phyloP scores from a whole-genome alignment of 179 eudicot genomes.

The Spergularia azorica region DNA sequence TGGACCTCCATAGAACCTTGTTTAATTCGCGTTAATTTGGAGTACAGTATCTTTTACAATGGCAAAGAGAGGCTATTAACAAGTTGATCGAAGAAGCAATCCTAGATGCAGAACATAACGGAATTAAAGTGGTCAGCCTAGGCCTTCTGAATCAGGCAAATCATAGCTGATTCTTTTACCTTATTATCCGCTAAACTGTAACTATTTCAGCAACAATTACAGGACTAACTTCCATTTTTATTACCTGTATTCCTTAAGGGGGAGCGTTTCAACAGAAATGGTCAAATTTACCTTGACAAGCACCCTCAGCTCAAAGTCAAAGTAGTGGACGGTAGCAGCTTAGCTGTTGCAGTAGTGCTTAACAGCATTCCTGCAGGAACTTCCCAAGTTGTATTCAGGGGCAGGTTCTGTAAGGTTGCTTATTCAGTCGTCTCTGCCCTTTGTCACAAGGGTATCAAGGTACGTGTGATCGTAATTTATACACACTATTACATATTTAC shows the following conservation, averaged over 20 bases:
- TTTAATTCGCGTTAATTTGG: constrained; percentile 1
- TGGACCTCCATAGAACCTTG: neutral
- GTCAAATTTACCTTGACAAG: constrained; percentile 47
- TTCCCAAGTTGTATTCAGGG: constrained; percentile 44
- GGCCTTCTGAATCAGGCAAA: constrained; percentile 79
- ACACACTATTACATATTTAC: too few relatives aligned
- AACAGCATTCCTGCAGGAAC: constrained; percentile 59
- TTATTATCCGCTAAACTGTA: neutral
- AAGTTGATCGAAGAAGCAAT: constrained; percentile 71
- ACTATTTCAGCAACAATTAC: neutral
- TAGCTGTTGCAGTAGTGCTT: constrained; percentile 55
- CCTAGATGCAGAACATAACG: constrained; percentile 64
- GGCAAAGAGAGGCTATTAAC: constrained; percentile 55
- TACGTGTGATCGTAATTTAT: neutral
- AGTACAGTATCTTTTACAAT: constrained; percentile 52
- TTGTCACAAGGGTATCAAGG: constrained; percentile 60
- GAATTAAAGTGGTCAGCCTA: constrained; percentile 68
- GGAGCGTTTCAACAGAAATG: constrained; percentile 46
- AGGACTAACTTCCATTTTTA: neutral
- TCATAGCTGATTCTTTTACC: neutral
- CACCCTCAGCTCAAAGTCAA: constrained; percentile 55
- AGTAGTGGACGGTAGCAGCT: constrained; percentile 67
- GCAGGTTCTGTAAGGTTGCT: constrained; percentile 52
- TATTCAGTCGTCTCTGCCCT: constrained; percentile 46
- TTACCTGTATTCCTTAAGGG: constrained; percentile 25